phyloP scores from a whole-genome alignment of 2,329 filamentous ascomycete genomes.

The Monosporascus sp. region DNA sequence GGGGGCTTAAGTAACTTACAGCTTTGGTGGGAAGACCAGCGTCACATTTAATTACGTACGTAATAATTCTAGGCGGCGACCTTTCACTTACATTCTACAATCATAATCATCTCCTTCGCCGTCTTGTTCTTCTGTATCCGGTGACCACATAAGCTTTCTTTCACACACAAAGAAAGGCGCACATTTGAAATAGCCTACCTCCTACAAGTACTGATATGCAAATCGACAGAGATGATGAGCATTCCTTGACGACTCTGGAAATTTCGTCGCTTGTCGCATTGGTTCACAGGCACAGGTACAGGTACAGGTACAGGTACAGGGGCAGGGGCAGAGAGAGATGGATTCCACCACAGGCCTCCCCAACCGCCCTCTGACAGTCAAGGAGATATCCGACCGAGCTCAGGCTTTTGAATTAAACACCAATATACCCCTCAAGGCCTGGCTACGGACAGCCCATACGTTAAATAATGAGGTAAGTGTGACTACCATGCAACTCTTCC shows the following conservation, averaged over 20 bases:
- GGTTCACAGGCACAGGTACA: not conserved
- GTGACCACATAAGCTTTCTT: too few species aligned
- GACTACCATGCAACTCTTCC: not conserved
- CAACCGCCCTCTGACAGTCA: constrained; percentile 61
- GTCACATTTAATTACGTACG: not conserved
- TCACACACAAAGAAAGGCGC: not conserved
- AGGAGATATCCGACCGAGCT: constrained; percentile 71
- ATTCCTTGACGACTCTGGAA: constrained; percentile 7
- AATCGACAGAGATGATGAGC: not conserved
- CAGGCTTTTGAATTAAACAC: constrained; percentile 76
- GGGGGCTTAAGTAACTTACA: not conserved
- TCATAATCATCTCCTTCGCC: too few species aligned
- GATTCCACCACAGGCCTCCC: constrained; percentile 14
- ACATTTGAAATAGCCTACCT: not conserved
- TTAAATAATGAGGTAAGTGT: constrained; percentile 69
- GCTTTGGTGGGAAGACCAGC: not conserved
- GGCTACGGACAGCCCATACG: constrained; percentile 74
- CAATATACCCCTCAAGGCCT: constrained; percentile 70
- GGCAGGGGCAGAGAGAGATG: constrained; percentile 16
- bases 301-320: not conserved
- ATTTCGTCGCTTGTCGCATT: not conserved
- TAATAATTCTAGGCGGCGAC: too few species aligned
- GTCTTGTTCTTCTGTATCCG: too few species aligned
- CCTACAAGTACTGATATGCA: not conserved
- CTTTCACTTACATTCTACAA: too few species aligned